These are phyloP conservation scores for Xylaria sp. DNA, from an alignment of 2,329 filamentous ascomycete species.

Conservation along the genomic window DNA sequence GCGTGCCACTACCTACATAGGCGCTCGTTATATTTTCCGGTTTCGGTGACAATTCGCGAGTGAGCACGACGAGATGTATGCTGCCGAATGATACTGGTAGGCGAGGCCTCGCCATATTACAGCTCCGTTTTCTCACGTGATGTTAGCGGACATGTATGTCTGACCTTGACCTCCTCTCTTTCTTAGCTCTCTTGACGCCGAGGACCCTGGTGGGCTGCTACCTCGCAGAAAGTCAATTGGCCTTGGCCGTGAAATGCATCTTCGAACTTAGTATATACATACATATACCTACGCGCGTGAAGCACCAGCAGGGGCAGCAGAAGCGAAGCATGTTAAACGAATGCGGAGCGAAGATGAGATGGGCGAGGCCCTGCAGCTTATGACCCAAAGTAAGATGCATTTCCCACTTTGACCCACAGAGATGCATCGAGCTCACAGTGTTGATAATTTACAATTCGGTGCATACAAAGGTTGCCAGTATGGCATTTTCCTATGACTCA, in stretches of 20 bases:
- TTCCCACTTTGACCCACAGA: background rate
- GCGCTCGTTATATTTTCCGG: slow-evolving; percentile 10
- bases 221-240: background rate
- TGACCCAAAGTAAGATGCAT: slow-evolving; percentile 9
- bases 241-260: background rate
- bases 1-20: background rate
- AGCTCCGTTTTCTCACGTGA: slow-evolving; percentile 18
- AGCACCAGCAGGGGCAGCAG: background rate
- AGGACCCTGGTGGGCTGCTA: slow-evolving; percentile 5
- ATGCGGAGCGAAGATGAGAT: slow-evolving; percentile 1
- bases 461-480: background rate
- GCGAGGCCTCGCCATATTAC: background rate
- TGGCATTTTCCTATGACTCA: background rate
- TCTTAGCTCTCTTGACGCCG: background rate
- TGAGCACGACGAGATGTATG: background rate
- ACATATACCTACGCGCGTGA: background rate
- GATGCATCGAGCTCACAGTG: background rate
- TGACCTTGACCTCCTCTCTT: background rate
- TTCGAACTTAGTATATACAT: slow-evolving; percentile 5
- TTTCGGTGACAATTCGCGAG: slow-evolving; percentile 12
- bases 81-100: background rate
- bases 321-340: background rate
- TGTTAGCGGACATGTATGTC: background rate
- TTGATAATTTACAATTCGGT: background rate
- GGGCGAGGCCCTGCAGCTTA: slow-evolving; percentile 4